Evolutionary conservation across 2,329 filamentous ascomycete genomes (phyloP), one percentile per base, ranked within the genome.

Genomic region (Curvularia lunata): DNA sequence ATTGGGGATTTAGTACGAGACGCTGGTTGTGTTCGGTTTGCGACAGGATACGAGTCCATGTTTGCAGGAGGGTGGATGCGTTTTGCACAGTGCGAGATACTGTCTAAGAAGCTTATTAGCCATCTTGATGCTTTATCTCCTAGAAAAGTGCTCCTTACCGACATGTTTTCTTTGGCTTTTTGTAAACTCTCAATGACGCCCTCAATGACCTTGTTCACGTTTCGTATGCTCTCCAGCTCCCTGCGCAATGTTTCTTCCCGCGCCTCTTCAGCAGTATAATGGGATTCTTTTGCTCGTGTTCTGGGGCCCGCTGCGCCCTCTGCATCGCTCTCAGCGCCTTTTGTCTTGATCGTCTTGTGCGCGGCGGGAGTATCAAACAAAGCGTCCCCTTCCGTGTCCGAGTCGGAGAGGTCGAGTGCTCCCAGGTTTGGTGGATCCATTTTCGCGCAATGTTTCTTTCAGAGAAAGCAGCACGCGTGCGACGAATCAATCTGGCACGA

Each of bases 21-120:
- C 95, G 88, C 76, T 98, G 93, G 74, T 96, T 98, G 78, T 99
- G 95, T 78, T 99, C 95, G 4, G 95, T 97, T 77, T 99, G 95
- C 6, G 92, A 95, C 12, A 99, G 85, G 65, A 99, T 97, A 51
- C 92, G 88, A 8, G 92, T 96, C 94, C 94, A 99, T 16, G 93
- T 96, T 69, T 96, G 92, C 30, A 99, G 87, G 13, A 99, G 85
- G 1, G 90, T 91, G 13, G 93, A 96, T 3, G 95, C 92, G 54
- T 93, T 94, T 65, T 85, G 85, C 41, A 98, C 92, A 3, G 95
- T 97, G 61, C 85, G 85, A 52, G 90, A 90, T 34, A 98, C 93
- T 23, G 90, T 96, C 90, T 91, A 62, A 8, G 18, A 6, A 30
- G 10, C 21, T 32, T 1, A 43, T 73, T 30, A 69, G 59, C 45